Percentiles rank a stretch among this genome's conserved stretches.
Conservation (phyloP, 371 early-diverging fungal genomes). For the Haplosporangium sp. region DNA sequence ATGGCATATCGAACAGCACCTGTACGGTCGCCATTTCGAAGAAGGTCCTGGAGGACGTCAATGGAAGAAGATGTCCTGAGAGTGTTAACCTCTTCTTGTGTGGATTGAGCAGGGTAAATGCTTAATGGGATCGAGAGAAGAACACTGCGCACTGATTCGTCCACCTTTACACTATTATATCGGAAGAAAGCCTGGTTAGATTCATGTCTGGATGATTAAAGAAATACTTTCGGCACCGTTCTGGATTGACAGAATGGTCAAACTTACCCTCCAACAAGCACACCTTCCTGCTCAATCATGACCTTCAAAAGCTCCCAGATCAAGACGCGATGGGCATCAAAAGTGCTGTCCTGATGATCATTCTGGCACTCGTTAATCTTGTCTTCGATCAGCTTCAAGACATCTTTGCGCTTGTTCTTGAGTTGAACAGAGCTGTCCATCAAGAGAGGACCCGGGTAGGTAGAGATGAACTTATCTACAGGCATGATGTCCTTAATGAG, state of each 20-base stretch:
- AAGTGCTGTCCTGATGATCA: constrained; percentile 19
- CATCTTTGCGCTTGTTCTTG: constrained; percentile 79
- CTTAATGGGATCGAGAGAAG: constrained; percentile 54
- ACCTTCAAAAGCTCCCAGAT: constrained; percentile 73
- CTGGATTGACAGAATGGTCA: not conserved
- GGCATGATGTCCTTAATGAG: constrained; percentile 57
- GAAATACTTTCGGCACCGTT: not conserved
- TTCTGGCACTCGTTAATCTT: constrained; percentile 59
- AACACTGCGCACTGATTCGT: constrained; percentile 63
- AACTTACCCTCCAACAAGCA: constrained; percentile 72
- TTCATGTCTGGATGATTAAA: too few species aligned
- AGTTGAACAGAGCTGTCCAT: constrained; percentile 62
- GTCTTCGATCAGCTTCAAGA: constrained; percentile 63
- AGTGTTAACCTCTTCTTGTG: constrained; percentile 46
- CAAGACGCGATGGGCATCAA: constrained; percentile 56
- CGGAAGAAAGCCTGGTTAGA: not conserved
- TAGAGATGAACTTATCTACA: constrained; percentile 36
- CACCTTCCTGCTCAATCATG: constrained; percentile 75
- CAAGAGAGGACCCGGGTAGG: constrained; percentile 70
- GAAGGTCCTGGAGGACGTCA: constrained; percentile 66
- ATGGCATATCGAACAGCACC: constrained; percentile 82
- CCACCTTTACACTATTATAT: constrained; percentile 62
- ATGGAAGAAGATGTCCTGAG: constrained; percentile 37
- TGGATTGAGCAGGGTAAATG: constrained; percentile 29
- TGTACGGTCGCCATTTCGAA: constrained; percentile 80